Base-by-base conservation (phyloP, 371 early-diverging fungal species). In the Blakeslea trispora region DNA sequence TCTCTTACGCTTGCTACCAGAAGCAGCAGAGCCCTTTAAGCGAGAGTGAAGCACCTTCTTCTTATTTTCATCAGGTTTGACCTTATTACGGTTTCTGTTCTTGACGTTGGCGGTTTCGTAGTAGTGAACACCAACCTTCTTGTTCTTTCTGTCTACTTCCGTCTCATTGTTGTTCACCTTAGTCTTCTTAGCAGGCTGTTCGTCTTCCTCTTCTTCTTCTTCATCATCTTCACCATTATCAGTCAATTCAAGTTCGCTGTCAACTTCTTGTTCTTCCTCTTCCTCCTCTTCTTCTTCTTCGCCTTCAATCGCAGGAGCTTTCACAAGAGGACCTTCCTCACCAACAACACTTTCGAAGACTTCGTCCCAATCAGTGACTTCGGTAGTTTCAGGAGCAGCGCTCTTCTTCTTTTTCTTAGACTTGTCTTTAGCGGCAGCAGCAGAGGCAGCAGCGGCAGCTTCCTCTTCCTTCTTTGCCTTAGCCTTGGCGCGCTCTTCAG, bases 81-180 rank as follows among this genome's bases (percentile, higher is more conserved):
- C 72, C 69, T 91, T 92, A 68, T 86, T 89, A 45, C 92, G 81
- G 74, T 92, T 93, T 69, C 82, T 81, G 75, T 94, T 94, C 84
- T 96, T 96, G 67, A 95, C 90, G 67, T 96, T 96, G 64, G 93
- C 94, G 1, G 81, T 80, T 53, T 90, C 89, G 61, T 95, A 96
- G 68, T 84, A 96, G 73, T 96, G 89, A 23, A 78, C 80, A 50
- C 93, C 94, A 43, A 86, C 82, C 78, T 93, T 93, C 48, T 82
- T 69, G 31, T 78, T 74, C 82, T 91, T 91, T 31, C 45, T 57
- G 21, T 52, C 28, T 41, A 60, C 46, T 24, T 48, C 64, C 39
- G 45, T 62, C 37, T 71, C 74, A 37, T 70, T 66, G 34, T 71
- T 71, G 17, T 66, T 64, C 28, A 52, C 49, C 52, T 65, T 72